These are phyloP conservation scores for Lepidium aucheri DNA, from an alignment of 345 rosid species.

Conservation along the genomic window DNA sequence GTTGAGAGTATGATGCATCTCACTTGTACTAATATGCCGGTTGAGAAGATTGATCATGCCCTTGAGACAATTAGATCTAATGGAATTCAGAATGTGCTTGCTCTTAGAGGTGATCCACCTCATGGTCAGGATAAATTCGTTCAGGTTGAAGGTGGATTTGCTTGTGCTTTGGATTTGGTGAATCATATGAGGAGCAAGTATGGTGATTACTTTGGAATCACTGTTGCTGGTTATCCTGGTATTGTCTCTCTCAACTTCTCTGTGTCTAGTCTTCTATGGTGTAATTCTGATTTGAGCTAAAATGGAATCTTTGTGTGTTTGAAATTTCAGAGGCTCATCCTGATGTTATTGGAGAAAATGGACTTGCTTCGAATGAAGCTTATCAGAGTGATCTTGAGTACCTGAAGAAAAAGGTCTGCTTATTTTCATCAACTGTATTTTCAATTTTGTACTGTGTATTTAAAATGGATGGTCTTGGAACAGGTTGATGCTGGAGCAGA, in stretches of 20 bases:
- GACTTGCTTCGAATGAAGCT: constrained; percentile 58
- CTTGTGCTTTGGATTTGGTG: constrained; percentile 90
- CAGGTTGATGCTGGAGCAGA: constrained; percentile 99
- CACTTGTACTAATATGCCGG: constrained; percentile 97
- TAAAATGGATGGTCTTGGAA: background rate
- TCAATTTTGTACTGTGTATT: background rate
- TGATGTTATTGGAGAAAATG: constrained; percentile 64
- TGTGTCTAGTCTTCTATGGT: background rate
- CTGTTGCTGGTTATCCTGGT: constrained; percentile 99
- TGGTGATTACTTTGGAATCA: constrained; percentile 88
- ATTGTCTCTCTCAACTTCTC: background rate
- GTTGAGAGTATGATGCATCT: constrained; percentile 99
- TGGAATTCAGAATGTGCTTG: constrained; percentile 96
- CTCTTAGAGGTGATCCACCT: constrained; percentile 98
- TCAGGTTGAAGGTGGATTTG: constrained; percentile 87
- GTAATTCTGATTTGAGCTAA: background rate
- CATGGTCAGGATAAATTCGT: constrained; percentile 96
- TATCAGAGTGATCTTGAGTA: constrained; percentile 82
- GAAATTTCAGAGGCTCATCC: constrained; percentile 76
- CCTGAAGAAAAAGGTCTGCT: constrained; percentile 67
- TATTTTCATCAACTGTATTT: background rate
- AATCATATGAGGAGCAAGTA: constrained; percentile 65
- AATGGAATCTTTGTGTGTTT: background rate
- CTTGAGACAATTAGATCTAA: constrained; percentile 70
- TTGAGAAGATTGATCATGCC: constrained; percentile 90